Base-by-base conservation (phyloP, 768 basidiomycete genomes). In the Psilocybe sp. region DNA sequence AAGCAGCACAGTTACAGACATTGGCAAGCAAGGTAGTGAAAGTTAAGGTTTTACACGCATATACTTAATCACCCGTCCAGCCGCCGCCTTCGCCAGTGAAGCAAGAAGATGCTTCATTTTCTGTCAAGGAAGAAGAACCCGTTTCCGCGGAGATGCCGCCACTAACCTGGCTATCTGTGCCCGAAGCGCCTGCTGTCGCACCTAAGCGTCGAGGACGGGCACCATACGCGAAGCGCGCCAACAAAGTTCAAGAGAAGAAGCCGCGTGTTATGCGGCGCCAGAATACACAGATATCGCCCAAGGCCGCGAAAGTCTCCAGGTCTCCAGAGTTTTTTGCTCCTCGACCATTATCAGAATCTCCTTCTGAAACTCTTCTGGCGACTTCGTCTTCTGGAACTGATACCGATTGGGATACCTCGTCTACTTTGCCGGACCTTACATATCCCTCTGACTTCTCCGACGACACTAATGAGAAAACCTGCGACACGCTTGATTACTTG, bases 341-440 rank as follows among this genome's bases (percentile, higher is more conserved):
- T 43, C 50, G 48, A 45, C 38, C 49, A 28, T 44, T 50, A 45
- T 55, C 53, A 46, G 57, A 44, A 47, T 47, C 52, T 39, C 15
- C 36, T 10, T 49, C 55, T 46, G 53, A 60, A 49, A 46, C 40
- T 46, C 35, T 42, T 11, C 23, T 47, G 47, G 47, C 23, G 34
- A 44, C 51, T 10, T 37, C 56, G 28, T 57, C 54, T 28, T 61
- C 61, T 54, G 58, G 55, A 31, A 59, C 64, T 18, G 61, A 61
- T 46, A 58, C 51, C 14, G 61, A 64, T 23, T 56, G 55, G 61
- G 60, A 61, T 45, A 37, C 53, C 5, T 19, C 19, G 35, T 48
- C 61, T 0, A 53, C 60, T 36, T 61, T 58, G 38, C 66, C 68
- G 45, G 56, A 64, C 20, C 62, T 68, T 46, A 58, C 65, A 42